Evolutionary conservation across 2,329 filamentous ascomycete genomes (phyloP), one percentile per base, ranked within the genome.

Genomic region (Neospermospora avenae): DNA sequence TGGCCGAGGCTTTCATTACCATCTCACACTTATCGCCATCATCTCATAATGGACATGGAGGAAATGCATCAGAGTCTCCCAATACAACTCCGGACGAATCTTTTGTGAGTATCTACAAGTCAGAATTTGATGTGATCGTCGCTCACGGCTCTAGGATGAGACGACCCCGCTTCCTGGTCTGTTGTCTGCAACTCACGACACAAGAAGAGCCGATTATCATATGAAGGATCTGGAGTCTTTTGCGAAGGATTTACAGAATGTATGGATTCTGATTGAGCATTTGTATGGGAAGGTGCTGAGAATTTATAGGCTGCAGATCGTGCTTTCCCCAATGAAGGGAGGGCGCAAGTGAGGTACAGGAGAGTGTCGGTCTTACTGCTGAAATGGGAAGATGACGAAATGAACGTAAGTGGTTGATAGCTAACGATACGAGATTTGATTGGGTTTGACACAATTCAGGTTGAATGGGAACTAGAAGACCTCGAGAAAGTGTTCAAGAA

Each of bases 351-450:
- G 24, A 65, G 67, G 41, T 69, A 69, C 54, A 60, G 55, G 22
- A 57, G 65, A 57, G 63, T 68, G 22, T 59, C 65, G 41, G 66
- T 65, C 13, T 49, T 69, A 10, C 46, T 68, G 18, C 57, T 68
- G 20, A 61, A 60, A 46, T 69, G 67, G 67, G 66, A 65, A 31
- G 67, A 67, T n/a, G 64, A 66, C 52, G 56, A 63, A 28, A 45
- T 65, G 28, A 59, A 60, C 22, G 55, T 54, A 10, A 54, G 51
- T 25, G 10, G 16, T 28, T 42, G 14, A 11, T 8, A 48, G 4
- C 44, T 31, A 4, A n/a, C 4, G 18, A 16, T 46, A 2, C 3
- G 13, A 4, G 24, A 46, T 20, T 4, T 13, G 2, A 25, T 14
- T 20, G 5, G 3, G 18, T 10, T 20, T 54, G 20, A 54, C 16